Evolutionary conservation across 441 rosid genomes (phyloP).

Genomic region (Gossypium davidsonii): DNA sequence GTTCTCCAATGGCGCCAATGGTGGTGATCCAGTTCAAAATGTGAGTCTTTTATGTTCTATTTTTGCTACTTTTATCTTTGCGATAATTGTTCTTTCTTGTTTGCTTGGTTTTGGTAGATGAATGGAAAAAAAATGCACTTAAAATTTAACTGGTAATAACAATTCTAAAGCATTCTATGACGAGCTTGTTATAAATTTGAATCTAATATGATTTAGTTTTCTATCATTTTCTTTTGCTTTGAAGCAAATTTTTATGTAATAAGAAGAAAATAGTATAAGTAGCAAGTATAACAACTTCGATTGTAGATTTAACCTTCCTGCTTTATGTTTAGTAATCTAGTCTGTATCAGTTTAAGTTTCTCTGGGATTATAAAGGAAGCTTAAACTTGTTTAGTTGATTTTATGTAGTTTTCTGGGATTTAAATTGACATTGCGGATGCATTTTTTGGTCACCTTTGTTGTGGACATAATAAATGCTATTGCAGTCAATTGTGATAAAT

Average conservation of each 20-base stretch:
- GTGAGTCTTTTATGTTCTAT: constrained; percentile 35
- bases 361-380: not conserved
- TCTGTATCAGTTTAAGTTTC: not conserved
- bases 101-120: not conserved
- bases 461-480: not conserved
- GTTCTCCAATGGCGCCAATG: constrained; percentile 13
- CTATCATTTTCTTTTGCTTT: no score
- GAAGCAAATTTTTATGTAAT: not conserved
- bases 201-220: not conserved
- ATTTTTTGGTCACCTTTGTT: not conserved
- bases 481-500: not conserved
- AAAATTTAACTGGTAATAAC: not conserved
- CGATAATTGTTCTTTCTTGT: not conserved
- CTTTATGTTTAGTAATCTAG: not conserved
- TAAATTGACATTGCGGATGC: not conserved
- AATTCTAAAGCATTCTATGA: not conserved
- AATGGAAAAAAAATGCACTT: not conserved
- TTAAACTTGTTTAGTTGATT: not conserved
- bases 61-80: not conserved
- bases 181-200: not conserved
- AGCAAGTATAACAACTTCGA: not conserved
- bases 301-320: not conserved
- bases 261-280: not conserved
- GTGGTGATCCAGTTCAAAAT: constrained; percentile 30
- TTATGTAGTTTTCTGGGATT: not conserved